phyloP scores from a whole-genome alignment of 768 basidiomycete species.

The Suillus luteus region DNA sequence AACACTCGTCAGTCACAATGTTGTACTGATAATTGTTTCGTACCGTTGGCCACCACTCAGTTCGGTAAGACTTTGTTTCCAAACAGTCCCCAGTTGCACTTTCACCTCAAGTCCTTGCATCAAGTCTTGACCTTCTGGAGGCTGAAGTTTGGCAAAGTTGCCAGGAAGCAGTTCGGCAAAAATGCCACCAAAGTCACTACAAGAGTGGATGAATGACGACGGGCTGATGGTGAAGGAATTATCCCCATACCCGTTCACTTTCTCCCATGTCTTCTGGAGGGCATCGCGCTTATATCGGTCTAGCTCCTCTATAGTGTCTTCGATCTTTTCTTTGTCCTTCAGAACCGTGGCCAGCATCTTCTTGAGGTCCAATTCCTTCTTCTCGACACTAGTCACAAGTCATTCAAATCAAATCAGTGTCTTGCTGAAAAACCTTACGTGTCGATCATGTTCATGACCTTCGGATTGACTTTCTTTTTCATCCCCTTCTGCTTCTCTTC shows the following conservation, averaged over 20 bases:
- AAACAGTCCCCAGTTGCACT: constrained; percentile 89
- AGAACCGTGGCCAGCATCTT: constrained; percentile 88
- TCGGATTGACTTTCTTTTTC: constrained; percentile 95
- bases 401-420: background rate
- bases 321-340: constrained; percentile 94
- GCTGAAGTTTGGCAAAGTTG: constrained; percentile 93
- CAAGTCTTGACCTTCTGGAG: constrained; percentile 91
- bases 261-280: constrained; percentile 92
- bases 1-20: constrained; percentile 11
- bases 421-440: constrained; percentile 52
- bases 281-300: constrained; percentile 95
- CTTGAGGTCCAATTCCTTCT: constrained; percentile 82
- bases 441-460: constrained; percentile 95
- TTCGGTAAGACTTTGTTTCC: constrained; percentile 98
- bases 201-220: background rate
- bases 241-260: constrained; percentile 73
- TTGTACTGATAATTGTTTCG: constrained; percentile 24
- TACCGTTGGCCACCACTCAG: constrained; percentile 96
- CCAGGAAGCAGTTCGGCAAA: constrained; percentile 91
- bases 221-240: background rate
- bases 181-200: constrained; percentile 88
- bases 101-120: constrained; percentile 98
- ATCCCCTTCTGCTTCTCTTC: constrained; percentile 78
- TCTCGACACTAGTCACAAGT: constrained; percentile 71
- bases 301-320: constrained; percentile 88